Base-by-base conservation (phyloP, 805 yeast species). In the Candida endomychidarum region DNA sequence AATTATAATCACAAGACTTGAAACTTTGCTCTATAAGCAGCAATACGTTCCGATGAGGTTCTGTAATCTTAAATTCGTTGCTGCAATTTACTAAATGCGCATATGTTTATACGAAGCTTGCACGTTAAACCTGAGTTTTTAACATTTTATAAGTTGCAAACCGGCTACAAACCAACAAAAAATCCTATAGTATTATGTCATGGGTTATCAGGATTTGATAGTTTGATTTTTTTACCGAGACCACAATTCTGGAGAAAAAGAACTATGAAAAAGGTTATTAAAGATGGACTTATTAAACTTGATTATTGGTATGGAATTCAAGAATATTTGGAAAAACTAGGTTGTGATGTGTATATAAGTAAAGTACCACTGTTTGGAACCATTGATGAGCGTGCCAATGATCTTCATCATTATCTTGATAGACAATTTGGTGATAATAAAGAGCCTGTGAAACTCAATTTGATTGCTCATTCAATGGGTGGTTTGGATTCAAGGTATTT, bases 381-480 rank as follows among this genome's bases (percentile, higher is more conserved):
- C 5, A 85, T 90, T 24, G 75, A 78, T 49, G 78, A 77, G 10
- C 61, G 97, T 42, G 93, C 96, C 0, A 44, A 49, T 6, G 65
- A 63, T 9, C 62, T 90, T 42, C 74, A 83, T 51, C 53, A 56
- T 1, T 79, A 74, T 49, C 74, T 89, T 4, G 49, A 56, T 27
- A 41, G 44, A 12, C 55, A 63, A 39, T 61, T 43, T 15, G n/a
- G 23, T 12, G 26, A 14, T 18, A 33, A 26, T 26, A n/a, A 10
- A 3, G 20, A 23, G 20, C 59, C 64, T 3, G 47, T 79, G 15
- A 80, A 78, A 43, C 71, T 89, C 11, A 90, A 90, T 53, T 57
- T 89, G 31, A 70, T 89, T 18, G 93, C 93, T 5, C 97, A 89
- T 56, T 87, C 96, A 0, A 88, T 89, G 96, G 97, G 97, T 4